phyloP scores from a whole-genome alignment of 2,329 filamentous ascomycete genomes.

The Hyphodiscus sp. region DNA sequence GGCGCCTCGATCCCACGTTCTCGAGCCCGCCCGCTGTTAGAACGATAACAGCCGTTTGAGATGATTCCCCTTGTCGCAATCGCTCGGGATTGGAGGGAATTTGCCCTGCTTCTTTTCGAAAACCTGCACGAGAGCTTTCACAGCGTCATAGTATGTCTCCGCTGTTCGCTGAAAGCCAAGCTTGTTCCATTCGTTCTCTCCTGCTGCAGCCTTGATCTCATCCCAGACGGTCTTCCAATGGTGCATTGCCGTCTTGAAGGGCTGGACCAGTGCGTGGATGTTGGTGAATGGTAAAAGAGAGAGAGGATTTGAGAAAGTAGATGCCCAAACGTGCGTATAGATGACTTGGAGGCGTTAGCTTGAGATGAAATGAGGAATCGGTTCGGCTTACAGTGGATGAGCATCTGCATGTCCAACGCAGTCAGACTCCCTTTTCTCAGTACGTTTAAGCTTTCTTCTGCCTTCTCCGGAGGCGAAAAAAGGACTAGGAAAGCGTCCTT shows the following conservation, averaged over 20 bases:
- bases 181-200: slow-evolving; percentile 23
- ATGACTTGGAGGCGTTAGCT: slow-evolving; percentile 17
- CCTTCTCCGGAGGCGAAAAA: slow-evolving; percentile 14
- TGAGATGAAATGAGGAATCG: neutral
- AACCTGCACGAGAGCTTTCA: slow-evolving; percentile 15
- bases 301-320: slow-evolving; percentile 25
- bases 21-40: too few species aligned
- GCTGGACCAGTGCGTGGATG: slow-evolving; percentile 13
- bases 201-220: slow-evolving; percentile 16
- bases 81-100: slow-evolving; percentile 22
- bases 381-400: slow-evolving; percentile 24
- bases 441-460: slow-evolving; percentile 12
- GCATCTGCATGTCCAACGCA: slow-evolving; percentile 28
- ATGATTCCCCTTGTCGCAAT: slow-evolving; percentile 27
- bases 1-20: too few species aligned
- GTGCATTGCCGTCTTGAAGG: slow-evolving; percentile 23
- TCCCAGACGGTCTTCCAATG: slow-evolving; percentile 29
- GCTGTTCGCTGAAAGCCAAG: slow-evolving; percentile 27
- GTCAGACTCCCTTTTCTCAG: slow-evolving; percentile 18
- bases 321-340: slow-evolving; percentile 26
- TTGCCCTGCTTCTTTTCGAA: slow-evolving; percentile 22
- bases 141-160: slow-evolving; percentile 25
- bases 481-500: slow-evolving; percentile 26
- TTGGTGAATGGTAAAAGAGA: slow-evolving; percentile 11
- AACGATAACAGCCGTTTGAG: slow-evolving; percentile 24